These are phyloP conservation scores for Gomphus bonarii DNA, from an alignment of 1,284 basidiomycete genomes.

Conservation along the genomic window DNA sequence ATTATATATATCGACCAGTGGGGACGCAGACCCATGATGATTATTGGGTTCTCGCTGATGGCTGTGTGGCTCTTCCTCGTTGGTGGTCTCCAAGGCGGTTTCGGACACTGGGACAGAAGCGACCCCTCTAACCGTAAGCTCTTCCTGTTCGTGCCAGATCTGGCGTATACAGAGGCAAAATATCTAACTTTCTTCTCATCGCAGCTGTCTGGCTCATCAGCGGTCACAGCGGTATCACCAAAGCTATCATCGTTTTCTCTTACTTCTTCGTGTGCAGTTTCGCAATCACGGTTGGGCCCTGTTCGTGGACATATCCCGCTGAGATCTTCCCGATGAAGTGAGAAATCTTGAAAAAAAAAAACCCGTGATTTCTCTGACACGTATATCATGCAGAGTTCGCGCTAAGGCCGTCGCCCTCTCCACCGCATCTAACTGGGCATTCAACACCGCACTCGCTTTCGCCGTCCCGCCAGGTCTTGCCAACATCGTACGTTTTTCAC, in stretches of 20 bases:
- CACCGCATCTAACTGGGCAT: conserved; percentile 57
- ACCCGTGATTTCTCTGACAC: not conserved
- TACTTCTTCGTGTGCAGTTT: conserved; percentile 67
- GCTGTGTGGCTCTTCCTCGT: conserved; percentile 70
- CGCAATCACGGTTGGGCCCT: conserved; percentile 68
- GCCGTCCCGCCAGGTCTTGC: conserved; percentile 47
- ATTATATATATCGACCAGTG: conserved; percentile 70
- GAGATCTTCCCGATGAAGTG: conserved; percentile 55
- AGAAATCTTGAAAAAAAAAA: not conserved
- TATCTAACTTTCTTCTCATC: not conserved
- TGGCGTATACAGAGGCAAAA: not conserved
- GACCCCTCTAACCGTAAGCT: conserved; percentile 24
- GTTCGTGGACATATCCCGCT: conserved; percentile 60
- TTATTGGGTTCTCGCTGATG: conserved; percentile 57
- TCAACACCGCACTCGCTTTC: conserved; percentile 65
- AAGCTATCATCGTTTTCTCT: conserved; percentile 64
- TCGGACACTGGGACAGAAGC: conserved; percentile 48
- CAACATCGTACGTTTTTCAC: conserved; percentile 37
- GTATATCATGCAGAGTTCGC: conserved; percentile 34
- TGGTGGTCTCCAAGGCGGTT: conserved; percentile 60
- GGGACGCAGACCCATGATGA: conserved; percentile 70
- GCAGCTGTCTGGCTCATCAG: conserved; percentile 49
- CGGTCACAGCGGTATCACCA: conserved; percentile 44
- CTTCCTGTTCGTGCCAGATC: not conserved
- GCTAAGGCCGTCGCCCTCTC: conserved; percentile 61